phyloP scores from a whole-genome alignment of 2,329 filamentous ascomycete genomes.

The Trichoderma harzianum region DNA sequence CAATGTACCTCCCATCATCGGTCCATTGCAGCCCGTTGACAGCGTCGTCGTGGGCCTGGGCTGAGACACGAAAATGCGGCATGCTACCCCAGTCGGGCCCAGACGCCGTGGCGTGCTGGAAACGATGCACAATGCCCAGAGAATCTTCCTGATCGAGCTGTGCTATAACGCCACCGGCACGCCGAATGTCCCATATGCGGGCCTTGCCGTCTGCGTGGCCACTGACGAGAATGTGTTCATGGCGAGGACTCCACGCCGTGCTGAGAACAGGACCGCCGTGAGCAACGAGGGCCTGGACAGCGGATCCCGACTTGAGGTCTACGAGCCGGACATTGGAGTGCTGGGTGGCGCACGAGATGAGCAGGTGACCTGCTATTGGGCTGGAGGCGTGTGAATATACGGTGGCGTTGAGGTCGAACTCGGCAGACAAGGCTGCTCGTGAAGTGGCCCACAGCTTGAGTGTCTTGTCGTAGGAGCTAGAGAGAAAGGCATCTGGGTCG shows the following conservation, averaged over 20 bases:
- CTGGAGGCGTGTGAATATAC: slow-evolving; percentile 78
- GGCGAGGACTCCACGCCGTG: slow-evolving; percentile 75
- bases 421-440: slow-evolving; percentile 57
- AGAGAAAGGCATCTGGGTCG: slow-evolving; percentile 71
- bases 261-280: slow-evolving; percentile 66
- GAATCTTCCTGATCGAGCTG: slow-evolving; percentile 82
- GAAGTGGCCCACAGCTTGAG: slow-evolving; percentile 72
- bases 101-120: slow-evolving; percentile 32
- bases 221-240: slow-evolving; percentile 76
- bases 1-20: slow-evolving; percentile 69
- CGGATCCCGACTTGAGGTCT: slow-evolving; percentile 76
- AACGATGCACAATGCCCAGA: slow-evolving; percentile 57
- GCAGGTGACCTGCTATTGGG: slow-evolving; percentile 65
- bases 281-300: slow-evolving; percentile 66
- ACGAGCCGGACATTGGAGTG: slow-evolving; percentile 80
- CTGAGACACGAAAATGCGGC: slow-evolving; percentile 45
- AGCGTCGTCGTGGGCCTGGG: slow-evolving; percentile 71
- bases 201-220: slow-evolving; percentile 82
- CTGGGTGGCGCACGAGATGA: slow-evolving; percentile 86
- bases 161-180: slow-evolving; percentile 71
- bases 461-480: slow-evolving; percentile 73
- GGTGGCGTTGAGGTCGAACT: slow-evolving; percentile 65
- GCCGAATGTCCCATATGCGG: slow-evolving; percentile 82
- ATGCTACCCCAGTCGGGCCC: slow-evolving; percentile 30
- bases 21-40: slow-evolving; percentile 87